phyloP scores from a whole-genome alignment of 2,329 filamentous ascomycete species.

The Trichoderma arundinaceum region DNA sequence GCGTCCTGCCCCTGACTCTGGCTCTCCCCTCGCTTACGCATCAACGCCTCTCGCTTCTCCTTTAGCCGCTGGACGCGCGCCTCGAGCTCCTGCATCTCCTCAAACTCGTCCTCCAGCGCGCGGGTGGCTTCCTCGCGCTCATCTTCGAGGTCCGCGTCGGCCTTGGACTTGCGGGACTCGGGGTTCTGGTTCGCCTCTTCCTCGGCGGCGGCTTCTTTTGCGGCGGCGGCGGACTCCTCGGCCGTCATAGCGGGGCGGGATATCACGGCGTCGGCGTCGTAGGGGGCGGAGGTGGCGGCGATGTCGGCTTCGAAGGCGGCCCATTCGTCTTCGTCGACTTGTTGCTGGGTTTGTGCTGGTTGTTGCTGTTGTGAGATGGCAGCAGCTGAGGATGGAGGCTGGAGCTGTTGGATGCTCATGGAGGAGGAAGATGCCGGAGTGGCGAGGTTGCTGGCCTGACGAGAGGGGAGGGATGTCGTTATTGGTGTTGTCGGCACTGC shows the following conservation, averaged over 20 bases:
- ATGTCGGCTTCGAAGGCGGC: conserved; percentile 87
- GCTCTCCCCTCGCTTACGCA: conserved; percentile 47
- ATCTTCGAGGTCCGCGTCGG: conserved; percentile 63
- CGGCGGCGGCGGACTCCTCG: conserved; percentile 64
- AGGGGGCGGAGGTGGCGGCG: conserved; percentile 52
- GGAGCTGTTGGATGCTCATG: conserved; percentile 11
- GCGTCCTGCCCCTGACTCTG: conserved; percentile 40
- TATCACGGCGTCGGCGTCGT: conserved; percentile 62
- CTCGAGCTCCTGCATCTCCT: conserved; percentile 82
- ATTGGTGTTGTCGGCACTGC: conserved; percentile 22
- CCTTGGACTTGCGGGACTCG: conserved; percentile 56
- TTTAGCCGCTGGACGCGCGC: conserved; percentile 71
- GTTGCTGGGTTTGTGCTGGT: conserved; percentile 33
- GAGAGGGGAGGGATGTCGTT: conserved; percentile 42
- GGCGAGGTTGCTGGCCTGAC: conserved; percentile 37
- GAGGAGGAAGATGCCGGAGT: conserved; percentile 25
- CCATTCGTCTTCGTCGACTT: conserved; percentile 78
- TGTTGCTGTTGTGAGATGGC: conserved; percentile 32
- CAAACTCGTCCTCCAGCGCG: conserved; percentile 77
- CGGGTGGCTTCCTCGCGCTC: conserved; percentile 78
- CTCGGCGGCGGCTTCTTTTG: conserved; percentile 54
- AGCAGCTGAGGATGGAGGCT: neutral
- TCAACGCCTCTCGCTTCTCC: conserved; percentile 70
- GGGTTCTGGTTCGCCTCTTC: conserved; percentile 42
- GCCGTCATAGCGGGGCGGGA: conserved; percentile 71